phyloP scores from a whole-genome alignment of 768 basidiomycete genomes.

The Baorangia bicolor region DNA sequence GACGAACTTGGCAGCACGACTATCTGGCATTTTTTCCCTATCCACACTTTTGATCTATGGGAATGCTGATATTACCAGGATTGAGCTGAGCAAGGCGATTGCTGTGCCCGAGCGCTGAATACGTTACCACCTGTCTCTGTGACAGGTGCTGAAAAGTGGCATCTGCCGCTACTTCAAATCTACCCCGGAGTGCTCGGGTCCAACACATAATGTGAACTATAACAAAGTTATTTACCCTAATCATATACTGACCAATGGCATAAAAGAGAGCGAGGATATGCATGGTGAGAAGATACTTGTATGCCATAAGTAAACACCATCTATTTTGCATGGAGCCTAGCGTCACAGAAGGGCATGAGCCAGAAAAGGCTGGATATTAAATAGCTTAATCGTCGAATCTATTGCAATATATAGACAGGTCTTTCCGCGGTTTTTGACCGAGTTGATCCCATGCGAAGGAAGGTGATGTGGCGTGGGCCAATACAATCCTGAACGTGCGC shows the following conservation, averaged over 20 bases:
- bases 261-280: not conserved
- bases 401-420: constrained; percentile 24
- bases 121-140: not conserved
- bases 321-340: constrained; percentile 12
- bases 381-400: constrained; percentile 19
- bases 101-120: not conserved
- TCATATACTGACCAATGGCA: constrained; percentile 10
- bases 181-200: constrained; percentile 4
- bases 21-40: not conserved
- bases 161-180: constrained; percentile 4
- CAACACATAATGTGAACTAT: constrained; percentile 25
- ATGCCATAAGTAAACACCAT: constrained; percentile 20
- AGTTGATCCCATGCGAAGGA: constrained; percentile 9
- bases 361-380: constrained; percentile 21
- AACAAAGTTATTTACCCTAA: constrained; percentile 20
- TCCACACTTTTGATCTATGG: not conserved
- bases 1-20: not conserved
- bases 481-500: constrained; percentile 10
- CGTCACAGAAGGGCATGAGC: constrained; percentile 11
- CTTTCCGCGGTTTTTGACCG: constrained; percentile 18
- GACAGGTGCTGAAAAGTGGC: not conserved
- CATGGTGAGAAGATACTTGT: constrained; percentile 4
- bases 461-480: constrained; percentile 4
- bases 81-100: not conserved
- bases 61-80: not conserved